A percentile compares a stretch with the other conserved stretches of the same genome.
phyloP scores from a whole-genome alignment of 192 early-diverging fungal genomes.

The Podila verticillata region DNA sequence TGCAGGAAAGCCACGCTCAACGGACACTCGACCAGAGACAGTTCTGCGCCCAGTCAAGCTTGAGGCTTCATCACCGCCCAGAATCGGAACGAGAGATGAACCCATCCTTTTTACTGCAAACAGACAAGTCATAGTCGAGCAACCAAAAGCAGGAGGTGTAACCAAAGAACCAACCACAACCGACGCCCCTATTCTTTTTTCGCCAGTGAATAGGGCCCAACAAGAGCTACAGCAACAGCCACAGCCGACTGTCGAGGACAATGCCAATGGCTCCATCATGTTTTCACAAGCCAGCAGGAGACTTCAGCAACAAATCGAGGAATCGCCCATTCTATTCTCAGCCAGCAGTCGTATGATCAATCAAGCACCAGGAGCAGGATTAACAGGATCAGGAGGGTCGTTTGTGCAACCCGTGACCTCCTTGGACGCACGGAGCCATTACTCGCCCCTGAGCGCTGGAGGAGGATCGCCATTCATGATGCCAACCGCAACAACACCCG shows the following conservation, averaged over 20 bases:
- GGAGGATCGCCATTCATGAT: background rate
- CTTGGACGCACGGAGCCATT: background rate
- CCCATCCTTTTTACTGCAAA: slow-evolving; percentile 34
- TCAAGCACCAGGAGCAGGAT: background rate
- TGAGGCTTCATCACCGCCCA: background rate
- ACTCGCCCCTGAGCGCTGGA: background rate
- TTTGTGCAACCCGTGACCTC: background rate
- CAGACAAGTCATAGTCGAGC: slow-evolving; percentile 15
- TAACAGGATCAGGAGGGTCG: background rate
- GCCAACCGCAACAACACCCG: background rate
- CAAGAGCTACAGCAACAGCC: slow-evolving; percentile 10
- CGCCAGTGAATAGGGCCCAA: background rate
- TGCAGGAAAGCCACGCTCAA: background rate
- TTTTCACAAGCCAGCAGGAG: slow-evolving; percentile 24
- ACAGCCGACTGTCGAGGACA: background rate
- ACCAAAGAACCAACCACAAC: background rate
- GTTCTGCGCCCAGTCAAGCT: background rate
- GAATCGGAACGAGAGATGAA: background rate
- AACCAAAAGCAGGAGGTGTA: slow-evolving; percentile 13
- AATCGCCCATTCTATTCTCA: slow-evolving; percentile 34
- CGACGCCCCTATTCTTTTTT: background rate
- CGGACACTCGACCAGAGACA: background rate
- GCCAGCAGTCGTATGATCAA: slow-evolving; percentile 18
- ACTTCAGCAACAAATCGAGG: slow-evolving; percentile 15
- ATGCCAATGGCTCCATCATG: slow-evolving; percentile 21